Base-by-base conservation (phyloP, 1,284 basidiomycete genomes). In the Ustilago sp. region DNA sequence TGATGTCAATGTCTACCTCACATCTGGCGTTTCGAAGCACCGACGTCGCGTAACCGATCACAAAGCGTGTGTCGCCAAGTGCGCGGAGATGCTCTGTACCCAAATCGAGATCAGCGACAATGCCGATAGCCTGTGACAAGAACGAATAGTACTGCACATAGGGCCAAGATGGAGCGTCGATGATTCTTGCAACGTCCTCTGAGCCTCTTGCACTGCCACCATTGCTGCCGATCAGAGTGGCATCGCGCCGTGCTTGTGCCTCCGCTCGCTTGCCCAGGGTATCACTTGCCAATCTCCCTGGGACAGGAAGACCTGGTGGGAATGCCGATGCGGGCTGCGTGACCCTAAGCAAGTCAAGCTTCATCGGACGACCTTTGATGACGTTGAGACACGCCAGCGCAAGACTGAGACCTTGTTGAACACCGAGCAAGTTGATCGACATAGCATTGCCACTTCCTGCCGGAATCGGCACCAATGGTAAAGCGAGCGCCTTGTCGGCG, bases 1-100 rank as follows among this genome's bases (percentile, higher is more conserved):
- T 80, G 69, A 84, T 68, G 54, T 85, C 78, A 6, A 85, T 59
- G 43, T 82, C 72, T 5, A 84, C 76, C 3, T 79, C 72, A 60
- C 83, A 84, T 23, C 62, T 67, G 36, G 63, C 67, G 47, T 85
- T 84, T 28, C 67, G 62, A 15, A 85, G 23, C 13, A 81, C 82
- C 23, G 79, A 79, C 59, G 91, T 89, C 2, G 98, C 82, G 84
- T 92, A 92, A 4, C 95, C 95, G 59, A 91, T 88, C n/a, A 93
- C 84, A 87, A 98, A 99, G 2, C 96, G 91, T 8, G 90, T 88
- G 84, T 94, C 93, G n/a, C 96, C 96, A 90, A 99, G 91, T 91
- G 94, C 97, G 3, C 96, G 90, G 52, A 95, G 86, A 80, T 93
- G 88, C 68, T 98, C 95, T 0, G 95, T 98, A 17, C 93, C 89